These are phyloP conservation scores for Cotoneaster glaucophyllus DNA, from an alignment of 306 rosid genomes.

Conservation along the genomic window DNA sequence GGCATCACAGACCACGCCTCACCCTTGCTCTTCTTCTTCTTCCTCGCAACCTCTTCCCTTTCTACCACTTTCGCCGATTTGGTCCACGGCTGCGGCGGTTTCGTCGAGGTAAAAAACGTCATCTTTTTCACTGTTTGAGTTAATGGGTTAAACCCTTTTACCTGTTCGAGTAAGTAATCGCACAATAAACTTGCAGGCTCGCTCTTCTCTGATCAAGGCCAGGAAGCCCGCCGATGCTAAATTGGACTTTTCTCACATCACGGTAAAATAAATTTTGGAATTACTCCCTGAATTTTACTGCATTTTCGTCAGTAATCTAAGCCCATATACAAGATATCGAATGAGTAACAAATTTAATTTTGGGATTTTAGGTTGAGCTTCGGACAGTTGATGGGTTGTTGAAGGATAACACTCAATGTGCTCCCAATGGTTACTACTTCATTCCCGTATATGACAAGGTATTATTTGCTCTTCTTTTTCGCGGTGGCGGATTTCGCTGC, in stretches of 20 bases:
- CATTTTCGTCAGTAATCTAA: too few species aligned
- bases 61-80: constrained; percentile 60
- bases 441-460: constrained; percentile 99
- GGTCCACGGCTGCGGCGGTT: constrained; percentile 69
- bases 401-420: constrained; percentile 93
- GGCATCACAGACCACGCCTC: constrained; percentile 23
- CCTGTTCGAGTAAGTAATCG: background rate
- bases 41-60: constrained; percentile 29
- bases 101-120: constrained; percentile 42
- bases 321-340: too few species aligned
- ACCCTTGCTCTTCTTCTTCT: constrained; percentile 12
- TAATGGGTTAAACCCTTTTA: background rate
- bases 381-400: constrained; percentile 85
- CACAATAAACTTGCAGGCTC: constrained; percentile 40
- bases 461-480: background rate
- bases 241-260: constrained; percentile 89
- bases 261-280: constrained; percentile 25
- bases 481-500: background rate
- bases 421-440: constrained; percentile 98
- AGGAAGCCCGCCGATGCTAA: constrained; percentile 59
- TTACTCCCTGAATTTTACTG: background rate
- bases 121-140: background rate
- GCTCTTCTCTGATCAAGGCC: constrained; percentile 64
- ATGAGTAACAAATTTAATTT: background rate
- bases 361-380: constrained; percentile 75